Conservation (phyloP, 257 asterid species). For the Nicotiana paniculata region DNA sequence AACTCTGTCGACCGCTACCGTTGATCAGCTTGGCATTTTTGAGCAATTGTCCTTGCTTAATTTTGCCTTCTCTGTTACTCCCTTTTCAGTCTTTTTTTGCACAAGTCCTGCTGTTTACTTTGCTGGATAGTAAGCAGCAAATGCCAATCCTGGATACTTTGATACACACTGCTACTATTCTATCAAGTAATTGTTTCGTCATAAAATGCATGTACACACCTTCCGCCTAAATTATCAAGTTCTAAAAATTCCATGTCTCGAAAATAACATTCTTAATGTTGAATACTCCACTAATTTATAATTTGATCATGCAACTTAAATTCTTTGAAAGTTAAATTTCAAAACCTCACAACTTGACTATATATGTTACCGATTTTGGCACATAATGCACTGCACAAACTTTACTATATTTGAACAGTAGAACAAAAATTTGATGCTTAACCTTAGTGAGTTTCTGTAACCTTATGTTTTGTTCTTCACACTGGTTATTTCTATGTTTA, state of each 20-base stretch:
- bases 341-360: background rate
- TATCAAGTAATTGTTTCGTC: background rate
- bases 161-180: background rate
- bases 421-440: background rate
- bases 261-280: too few relatives aligned
- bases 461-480: background rate
- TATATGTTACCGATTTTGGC: background rate
- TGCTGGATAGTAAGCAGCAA: background rate
- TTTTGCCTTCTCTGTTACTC: background rate
- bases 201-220: background rate
- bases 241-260: background rate
- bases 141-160: background rate
- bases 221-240: background rate
- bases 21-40: background rate
- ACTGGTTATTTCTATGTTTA: background rate
- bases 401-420: background rate
- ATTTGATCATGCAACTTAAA: background rate
- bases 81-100: background rate
- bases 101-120: background rate
- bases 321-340: background rate
- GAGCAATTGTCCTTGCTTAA: background rate
- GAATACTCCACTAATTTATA: background rate
- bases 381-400: background rate
- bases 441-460: background rate
- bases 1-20: background rate